Percentiles rank a stretch among this genome's conserved stretches.
Evolutionary conservation across 176 grass and related monocot genomes (phyloP).

Genomic region (Zizania latifolia): DNA sequence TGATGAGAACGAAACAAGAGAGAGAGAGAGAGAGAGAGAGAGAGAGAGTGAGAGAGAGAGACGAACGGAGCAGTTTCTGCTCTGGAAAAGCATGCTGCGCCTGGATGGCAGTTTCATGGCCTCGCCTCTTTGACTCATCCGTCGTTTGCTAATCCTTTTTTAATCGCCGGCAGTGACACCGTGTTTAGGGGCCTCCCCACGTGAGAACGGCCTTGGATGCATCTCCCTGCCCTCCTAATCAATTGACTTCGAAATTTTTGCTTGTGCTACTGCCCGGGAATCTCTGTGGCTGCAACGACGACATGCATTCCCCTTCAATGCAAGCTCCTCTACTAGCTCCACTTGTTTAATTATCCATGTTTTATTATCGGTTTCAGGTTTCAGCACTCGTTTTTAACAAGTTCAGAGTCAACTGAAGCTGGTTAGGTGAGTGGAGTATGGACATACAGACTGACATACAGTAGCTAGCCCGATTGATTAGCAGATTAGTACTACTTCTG

Average conservation of each 20-base stretch:
- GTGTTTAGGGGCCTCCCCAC: conserved; percentile 41
- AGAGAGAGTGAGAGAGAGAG: background rate
- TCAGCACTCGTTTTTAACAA: background rate
- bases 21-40: no score
- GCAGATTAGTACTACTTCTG: background rate
- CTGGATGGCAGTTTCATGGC: background rate
- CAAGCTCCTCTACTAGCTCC: background rate
- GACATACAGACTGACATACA: background rate
- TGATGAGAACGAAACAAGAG: background rate
- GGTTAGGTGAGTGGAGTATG: background rate
- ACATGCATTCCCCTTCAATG: background rate
- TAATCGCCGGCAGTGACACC: conserved; percentile 24
- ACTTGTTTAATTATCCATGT: background rate
- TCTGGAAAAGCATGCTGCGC: background rate
- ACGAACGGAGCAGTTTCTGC: background rate
- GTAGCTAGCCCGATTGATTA: background rate
- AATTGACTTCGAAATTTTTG: conserved; percentile 29
- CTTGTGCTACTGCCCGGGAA: conserved; percentile 47
- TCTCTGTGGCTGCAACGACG: conserved; percentile 27
- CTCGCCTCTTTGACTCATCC: conserved; percentile 5
- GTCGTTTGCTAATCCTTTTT: background rate
- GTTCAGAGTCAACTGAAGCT: background rate
- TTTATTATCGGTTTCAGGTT: conserved; percentile 22
- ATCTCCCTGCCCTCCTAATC: background rate
- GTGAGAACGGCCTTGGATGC: conserved; percentile 37